Base-by-base conservation (phyloP, 805 yeast species). In the Schwanniomyces vanrijiae region DNA sequence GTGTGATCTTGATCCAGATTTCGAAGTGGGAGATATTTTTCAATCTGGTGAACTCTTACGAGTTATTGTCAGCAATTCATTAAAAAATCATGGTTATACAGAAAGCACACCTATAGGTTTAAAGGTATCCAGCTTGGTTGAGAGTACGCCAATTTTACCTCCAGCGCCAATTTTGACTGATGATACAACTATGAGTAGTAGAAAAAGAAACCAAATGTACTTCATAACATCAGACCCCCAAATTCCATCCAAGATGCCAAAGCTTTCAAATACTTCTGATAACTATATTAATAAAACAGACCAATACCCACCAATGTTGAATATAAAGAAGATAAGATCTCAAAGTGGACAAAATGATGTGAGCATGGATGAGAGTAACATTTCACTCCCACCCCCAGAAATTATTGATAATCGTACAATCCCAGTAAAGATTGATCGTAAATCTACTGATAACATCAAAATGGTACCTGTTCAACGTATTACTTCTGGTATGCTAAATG, bases 1-100 rank as follows among this genome's bases (percentile, higher is more conserved):
- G 47, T 86, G 91, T 54, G 96, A 88, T 59, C 66, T 88, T 47
- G 96, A 88, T 62, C 91, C 91, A 0, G 96, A 87, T 49, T 88
- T 83, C 52, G 50, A 64, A 2, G 85, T 83, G 0, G 76, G 76
- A 8, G 88, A 86, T 55, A 83, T 87, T 5, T 86, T 88, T 56
- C 80, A 47, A 14, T 54, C 65, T 13, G 71, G 71, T 4, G 75
- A 68, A 40, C 47, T 62, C 8, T 44, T 73, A 20, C 57, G 76
- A 40, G 64, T 73, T 2, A 49, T 72, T n/a, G 67, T 68, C n/a
- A 51, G 53, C 11, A 67, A 68, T 42, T 48, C 43, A 13, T 54
- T 68, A 34, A 49, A 45, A 28, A 46, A 29, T 1, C 34, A 33
- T 33, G 35, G 40, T 13, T 40, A 21, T 18, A 33, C 22, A 4